Conservation (phyloP, 2,329 filamentous ascomycete genomes). For the Monilinia vaccinii-corymbosi region DNA sequence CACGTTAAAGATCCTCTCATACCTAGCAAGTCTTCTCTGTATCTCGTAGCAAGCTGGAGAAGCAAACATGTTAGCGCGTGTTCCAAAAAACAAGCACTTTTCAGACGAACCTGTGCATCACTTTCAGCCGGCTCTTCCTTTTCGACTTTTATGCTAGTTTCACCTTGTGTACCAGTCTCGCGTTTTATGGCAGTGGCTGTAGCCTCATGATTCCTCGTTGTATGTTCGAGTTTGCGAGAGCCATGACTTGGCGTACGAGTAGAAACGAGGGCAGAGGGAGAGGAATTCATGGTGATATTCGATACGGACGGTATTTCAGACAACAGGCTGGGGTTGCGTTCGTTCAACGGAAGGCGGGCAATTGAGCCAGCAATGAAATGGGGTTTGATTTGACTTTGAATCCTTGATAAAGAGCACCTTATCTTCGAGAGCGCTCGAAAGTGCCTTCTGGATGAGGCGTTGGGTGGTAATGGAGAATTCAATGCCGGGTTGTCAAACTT, state of each 20-base stretch:
- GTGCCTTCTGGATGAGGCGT: background rate
- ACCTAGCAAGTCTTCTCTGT: constrained; percentile 45
- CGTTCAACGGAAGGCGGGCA: background rate
- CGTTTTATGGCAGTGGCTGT: background rate
- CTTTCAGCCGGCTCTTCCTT: constrained; percentile 8
- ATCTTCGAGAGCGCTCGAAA: background rate
- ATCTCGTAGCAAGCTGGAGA: constrained; percentile 21
- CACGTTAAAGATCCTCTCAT: constrained; percentile 54
- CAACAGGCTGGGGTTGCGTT: background rate
- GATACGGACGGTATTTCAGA: background rate
- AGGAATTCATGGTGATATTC: constrained; percentile 13
- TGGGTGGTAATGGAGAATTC: background rate
- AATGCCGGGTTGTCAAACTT: background rate
- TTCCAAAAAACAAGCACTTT: background rate
- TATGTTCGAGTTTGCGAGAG: background rate
- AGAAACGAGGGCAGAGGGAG: constrained; percentile 7
- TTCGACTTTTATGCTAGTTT: constrained; percentile 1
- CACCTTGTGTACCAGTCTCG: background rate
- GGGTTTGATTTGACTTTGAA: background rate
- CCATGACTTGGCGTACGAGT: background rate
- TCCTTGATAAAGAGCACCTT: background rate
- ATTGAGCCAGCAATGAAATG: background rate
- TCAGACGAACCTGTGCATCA: constrained; percentile 15
- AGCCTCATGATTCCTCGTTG: constrained; percentile 8
- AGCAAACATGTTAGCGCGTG: constrained; percentile 9